Evolutionary conservation across 2,329 filamentous ascomycete species (phyloP), one percentile per base, ranked within the genome.

Genomic region (Tolypocladium tropicale): DNA sequence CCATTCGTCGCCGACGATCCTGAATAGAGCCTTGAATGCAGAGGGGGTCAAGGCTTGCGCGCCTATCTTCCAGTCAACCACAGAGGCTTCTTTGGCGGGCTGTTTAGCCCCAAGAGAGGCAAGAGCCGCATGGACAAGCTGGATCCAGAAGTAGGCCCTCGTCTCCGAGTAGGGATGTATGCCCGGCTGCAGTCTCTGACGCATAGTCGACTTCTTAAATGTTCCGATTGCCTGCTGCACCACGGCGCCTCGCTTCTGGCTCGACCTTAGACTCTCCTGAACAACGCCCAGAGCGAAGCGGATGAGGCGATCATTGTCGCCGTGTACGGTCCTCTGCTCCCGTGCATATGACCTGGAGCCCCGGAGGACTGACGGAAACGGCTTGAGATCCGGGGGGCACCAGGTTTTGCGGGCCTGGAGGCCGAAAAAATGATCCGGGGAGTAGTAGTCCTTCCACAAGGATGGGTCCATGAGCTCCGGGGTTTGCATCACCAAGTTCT

Each of bases 141-240:
- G 66, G 0, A 68, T 61, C 67, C 67, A 70, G 49, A 70, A 70
- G 48, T 68, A 69, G 1, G 67, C 64, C 36, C 68, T 68, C 0
- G 67, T 70, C 57, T 68, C 66, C 2, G 67, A 70, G 53, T 68
- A 70, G 1, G 67, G 63, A 2, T 60, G 41, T 1, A 69, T 30
- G 0, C 55, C 60, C 2, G 53, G n/a, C 21, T 62, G 56, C 0
- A 46, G 32, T 2, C 67, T 59, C 0, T 61, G 50, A 0, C 62
- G 63, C 6, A 70, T 66, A 0, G 61, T 67, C 0, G 62, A 66
- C 4, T 62, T 55, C 33, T 68, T 60, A 0, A 70, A 18, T 0
- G 57, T 58, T 10, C 58, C 60, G 0, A 70, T 59, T 0, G 64
- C 67, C 18, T 67, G 61, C 39, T 65, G 66, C 0, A 70, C 61